Evolutionary conservation across 2,329 filamentous ascomycete species (phyloP).

Genomic region (Microascus cirrosus): DNA sequence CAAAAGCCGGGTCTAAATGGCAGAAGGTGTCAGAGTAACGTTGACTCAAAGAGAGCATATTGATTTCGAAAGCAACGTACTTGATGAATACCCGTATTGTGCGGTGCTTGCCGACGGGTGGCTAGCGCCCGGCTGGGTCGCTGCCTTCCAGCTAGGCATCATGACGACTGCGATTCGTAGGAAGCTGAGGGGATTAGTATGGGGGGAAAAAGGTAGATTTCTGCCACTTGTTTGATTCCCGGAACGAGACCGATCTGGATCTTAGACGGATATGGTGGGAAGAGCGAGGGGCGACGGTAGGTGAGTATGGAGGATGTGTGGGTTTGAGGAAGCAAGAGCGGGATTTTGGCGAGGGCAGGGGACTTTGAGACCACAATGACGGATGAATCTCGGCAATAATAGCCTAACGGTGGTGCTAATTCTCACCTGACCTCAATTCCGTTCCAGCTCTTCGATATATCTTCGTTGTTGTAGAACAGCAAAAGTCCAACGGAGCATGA

Average conservation of each 20-base stretch:
- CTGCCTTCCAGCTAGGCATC: constrained; percentile 24
- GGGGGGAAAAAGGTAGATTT: neutral
- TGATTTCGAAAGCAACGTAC: constrained; percentile 16
- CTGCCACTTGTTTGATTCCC: neutral
- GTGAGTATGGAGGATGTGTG: neutral
- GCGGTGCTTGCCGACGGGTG: constrained; percentile 19
- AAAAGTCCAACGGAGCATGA: no score
- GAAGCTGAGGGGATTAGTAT: constrained; percentile 3
- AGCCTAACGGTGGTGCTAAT: neutral
- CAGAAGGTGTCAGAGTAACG: neutral
- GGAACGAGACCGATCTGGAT: no score
- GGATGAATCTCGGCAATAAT: neutral
- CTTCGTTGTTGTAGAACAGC: no score
- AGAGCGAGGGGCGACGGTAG: neutral
- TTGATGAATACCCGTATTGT: constrained; percentile 24
- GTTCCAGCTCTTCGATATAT: no score
- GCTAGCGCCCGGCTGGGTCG: constrained; percentile 26
- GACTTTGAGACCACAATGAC: neutral
- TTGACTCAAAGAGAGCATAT: neutral
- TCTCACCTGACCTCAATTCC: neutral
- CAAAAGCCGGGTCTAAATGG: constrained; percentile 41
- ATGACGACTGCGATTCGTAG: constrained; percentile 9
- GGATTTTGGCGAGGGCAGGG: neutral
- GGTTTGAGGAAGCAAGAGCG: neutral
- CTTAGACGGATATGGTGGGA: neutral